These are phyloP conservation scores for Lactifluus piperatus DNA, from an alignment of 768 basidiomycete genomes.

Conservation along the genomic window DNA sequence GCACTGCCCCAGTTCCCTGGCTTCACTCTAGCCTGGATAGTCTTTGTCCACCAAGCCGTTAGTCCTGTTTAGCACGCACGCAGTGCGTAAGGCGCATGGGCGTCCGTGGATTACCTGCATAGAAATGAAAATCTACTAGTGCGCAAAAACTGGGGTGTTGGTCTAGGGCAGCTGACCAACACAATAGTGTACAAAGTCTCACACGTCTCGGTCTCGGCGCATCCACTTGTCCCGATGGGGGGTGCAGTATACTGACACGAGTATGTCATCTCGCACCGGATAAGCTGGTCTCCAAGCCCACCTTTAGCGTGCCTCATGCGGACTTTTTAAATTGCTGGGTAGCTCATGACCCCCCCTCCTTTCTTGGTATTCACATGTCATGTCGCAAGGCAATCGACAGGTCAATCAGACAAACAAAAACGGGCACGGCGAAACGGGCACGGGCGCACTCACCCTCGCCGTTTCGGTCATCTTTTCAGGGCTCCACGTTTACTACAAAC, in stretches of 20 bases:
- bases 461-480: not conserved
- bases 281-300: not conserved
- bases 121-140: not conserved
- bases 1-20: not conserved
- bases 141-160: not conserved
- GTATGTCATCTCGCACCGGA: not conserved
- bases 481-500: not conserved
- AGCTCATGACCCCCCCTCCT: not conserved
- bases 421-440: conserved; percentile 3
- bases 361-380: conserved; percentile 11
- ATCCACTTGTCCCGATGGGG: not conserved
- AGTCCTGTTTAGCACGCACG: not conserved
- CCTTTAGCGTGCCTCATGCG: conserved; percentile 1
- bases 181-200: too few relatives aligned
- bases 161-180: not conserved
- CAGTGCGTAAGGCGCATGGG: not conserved
- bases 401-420: not conserved
- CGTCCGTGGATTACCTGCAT: not conserved
- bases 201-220: conserved; percentile 2
- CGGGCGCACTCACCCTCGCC: not conserved
- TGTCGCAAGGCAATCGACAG: not conserved
- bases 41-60: not conserved
- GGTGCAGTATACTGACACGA: too few relatives aligned
- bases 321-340: not conserved
- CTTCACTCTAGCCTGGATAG: not conserved